A percentile compares a stretch with the other conserved stretches of the same genome.
These are phyloP conservation scores for Psilocybe tampanensis DNA, from an alignment of 768 basidiomycete species.

Conservation along the genomic window DNA sequence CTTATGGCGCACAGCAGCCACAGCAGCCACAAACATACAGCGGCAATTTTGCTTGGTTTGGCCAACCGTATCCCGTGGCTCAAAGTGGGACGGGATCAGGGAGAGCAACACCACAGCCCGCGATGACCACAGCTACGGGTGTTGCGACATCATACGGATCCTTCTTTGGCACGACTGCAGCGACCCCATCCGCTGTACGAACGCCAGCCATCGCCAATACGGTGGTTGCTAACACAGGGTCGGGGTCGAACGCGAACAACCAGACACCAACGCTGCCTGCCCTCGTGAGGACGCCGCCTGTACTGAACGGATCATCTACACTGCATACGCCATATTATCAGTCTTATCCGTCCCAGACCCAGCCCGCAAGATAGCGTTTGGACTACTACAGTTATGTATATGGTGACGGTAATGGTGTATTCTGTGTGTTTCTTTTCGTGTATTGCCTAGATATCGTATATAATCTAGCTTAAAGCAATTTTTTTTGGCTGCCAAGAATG, in stretches of 20 bases:
- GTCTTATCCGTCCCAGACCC: slow-evolving; percentile 29
- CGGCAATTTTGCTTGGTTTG: slow-evolving; percentile 29
- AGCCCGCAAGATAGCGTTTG: slow-evolving; percentile 22
- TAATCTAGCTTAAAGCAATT: slow-evolving; percentile 2
- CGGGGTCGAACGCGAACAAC: neutral
- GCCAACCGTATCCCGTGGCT: slow-evolving; percentile 27
- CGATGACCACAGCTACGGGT: slow-evolving; percentile 24
- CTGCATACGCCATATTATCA: slow-evolving; percentile 25
- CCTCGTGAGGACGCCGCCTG: neutral
- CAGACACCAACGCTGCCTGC: neutral
- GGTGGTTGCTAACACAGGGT: slow-evolving; percentile 31
- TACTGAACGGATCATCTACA: slow-evolving; percentile 9
- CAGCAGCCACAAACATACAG: slow-evolving; percentile 35
- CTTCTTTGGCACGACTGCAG: slow-evolving; percentile 40
- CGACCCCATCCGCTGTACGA: slow-evolving; percentile 41
- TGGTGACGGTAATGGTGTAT: too few relatives aligned
- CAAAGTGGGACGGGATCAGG: slow-evolving; percentile 28
- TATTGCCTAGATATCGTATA: neutral
- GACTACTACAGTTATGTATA: slow-evolving; percentile 4
- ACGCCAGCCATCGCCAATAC: slow-evolving; percentile 58
- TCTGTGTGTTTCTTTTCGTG: slow-evolving; percentile 8
- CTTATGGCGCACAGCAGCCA: slow-evolving; percentile 30
- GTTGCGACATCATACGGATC: slow-evolving; percentile 30
- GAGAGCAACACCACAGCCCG: slow-evolving; percentile 30
- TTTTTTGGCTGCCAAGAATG: slow-evolving; percentile 9